Evolutionary conservation across 2,329 filamentous ascomycete species (phyloP), one percentile per base, ranked within the genome.

Genomic region (Colletotrichum liriopes): DNA sequence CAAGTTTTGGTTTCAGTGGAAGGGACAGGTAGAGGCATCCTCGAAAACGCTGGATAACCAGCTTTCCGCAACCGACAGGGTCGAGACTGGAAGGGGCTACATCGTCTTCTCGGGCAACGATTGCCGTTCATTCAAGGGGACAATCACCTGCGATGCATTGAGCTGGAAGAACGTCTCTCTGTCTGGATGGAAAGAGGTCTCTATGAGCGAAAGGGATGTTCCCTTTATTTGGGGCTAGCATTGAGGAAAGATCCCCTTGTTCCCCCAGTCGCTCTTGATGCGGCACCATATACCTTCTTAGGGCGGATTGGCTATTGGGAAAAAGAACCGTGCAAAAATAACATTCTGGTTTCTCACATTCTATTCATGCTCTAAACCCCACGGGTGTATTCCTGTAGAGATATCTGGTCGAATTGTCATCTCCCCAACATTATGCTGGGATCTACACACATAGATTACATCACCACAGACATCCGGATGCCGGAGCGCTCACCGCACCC

Each of bases 1-100:
- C 11, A 72, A 70, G 23, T 70, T 72, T 18, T 72, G 70, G 70
- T 70, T 72, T 9, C 59, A 70, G 41, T 72, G 66, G 70, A 59
- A 70, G 20, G 70, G 70, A 1, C 14, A 29, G 18, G 52, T 59
- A 1, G 11, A 0, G 8, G 2, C 29, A 20, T 2, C 43, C 0
- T 11, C 26, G 0, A 1, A 37, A 29, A 18, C 51, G 12, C 35
- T 23, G 12, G 7, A 12, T 29, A 2, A 18, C 7, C 14, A 12
- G 1, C 7, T n/a, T 2, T 0, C 9, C 1, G 11, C 18, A 14
- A 43, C 35, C 1, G 8, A 14, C 2, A 43, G 1, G 1, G 0
- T 0, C 7, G 52, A 56, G 18, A 65, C 39, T 26, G 65, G 70
- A 8, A 64, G 65, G 26, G 70, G 70, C 29, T 72, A 72, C 6